phyloP scores from a whole-genome alignment of 345 rosid species.

The Sonneratia alba region DNA sequence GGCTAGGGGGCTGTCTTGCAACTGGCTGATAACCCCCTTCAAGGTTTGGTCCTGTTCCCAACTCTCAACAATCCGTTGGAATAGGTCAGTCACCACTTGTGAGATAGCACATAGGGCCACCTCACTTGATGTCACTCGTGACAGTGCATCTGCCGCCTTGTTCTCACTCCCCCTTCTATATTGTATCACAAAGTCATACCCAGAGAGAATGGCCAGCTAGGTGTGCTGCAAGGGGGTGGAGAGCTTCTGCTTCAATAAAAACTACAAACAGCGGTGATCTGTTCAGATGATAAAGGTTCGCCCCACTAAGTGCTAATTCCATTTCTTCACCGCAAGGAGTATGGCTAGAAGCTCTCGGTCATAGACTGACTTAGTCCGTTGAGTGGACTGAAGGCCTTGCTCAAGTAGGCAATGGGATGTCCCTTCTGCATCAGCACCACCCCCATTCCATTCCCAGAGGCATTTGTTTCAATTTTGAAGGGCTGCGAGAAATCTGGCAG shows the following conservation, averaged over 20 bases:
- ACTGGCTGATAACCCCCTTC: too few relatives aligned
- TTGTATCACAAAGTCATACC: slow-evolving; percentile 2
- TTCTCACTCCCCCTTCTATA: background rate
- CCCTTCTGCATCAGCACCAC: background rate
- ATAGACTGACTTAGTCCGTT: background rate
- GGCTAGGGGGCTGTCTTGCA: too few relatives aligned
- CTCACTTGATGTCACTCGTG: background rate
- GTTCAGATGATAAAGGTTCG: background rate
- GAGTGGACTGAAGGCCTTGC: background rate
- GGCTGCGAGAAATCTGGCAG: background rate
- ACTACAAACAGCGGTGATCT: background rate
- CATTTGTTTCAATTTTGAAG: background rate
- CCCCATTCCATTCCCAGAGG: background rate
- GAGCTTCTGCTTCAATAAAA: background rate
- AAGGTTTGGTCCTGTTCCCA: too few relatives aligned
- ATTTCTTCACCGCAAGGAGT: background rate
- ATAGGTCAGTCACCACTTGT: too few relatives aligned
- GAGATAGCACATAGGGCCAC: background rate
- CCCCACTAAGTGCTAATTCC: background rate
- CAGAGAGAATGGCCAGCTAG: background rate
- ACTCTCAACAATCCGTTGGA: too few relatives aligned
- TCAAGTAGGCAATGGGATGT: background rate
- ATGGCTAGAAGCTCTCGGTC: slow-evolving; percentile 5
- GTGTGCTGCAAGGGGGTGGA: background rate
- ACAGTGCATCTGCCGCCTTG: background rate